A percentile compares a stretch with the other conserved stretches of the same genome.
Conservation (phyloP, 2,329 filamentous ascomycete genomes). For the Cryphonectria carpinicola region DNA sequence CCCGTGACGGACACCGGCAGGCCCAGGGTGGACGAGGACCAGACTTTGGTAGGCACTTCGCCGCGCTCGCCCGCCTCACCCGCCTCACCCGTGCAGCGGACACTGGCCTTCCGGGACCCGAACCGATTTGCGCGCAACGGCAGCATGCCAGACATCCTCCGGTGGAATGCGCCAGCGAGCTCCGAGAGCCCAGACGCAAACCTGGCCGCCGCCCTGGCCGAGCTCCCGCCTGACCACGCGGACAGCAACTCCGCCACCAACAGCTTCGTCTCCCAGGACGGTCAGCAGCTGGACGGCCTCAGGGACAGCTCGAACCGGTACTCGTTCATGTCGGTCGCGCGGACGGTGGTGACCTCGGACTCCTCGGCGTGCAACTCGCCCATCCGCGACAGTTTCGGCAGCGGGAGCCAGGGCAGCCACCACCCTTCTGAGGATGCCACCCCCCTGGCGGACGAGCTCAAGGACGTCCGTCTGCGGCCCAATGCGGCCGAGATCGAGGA, state of each 20-base stretch:
- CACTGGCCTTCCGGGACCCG: conserved; percentile 52
- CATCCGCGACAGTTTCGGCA: conserved; percentile 54
- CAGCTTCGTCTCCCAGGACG: conserved; percentile 62
- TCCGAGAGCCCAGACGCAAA: conserved; percentile 35
- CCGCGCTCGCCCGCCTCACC: conserved; percentile 28
- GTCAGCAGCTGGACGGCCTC: conserved; percentile 59
- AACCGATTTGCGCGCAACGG: conserved; percentile 49
- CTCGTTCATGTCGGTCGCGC: conserved; percentile 63
- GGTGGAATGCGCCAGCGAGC: conserved; percentile 36
- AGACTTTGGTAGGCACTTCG: conserved; percentile 25
- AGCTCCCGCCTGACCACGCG: conserved; percentile 45
- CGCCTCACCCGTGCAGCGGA: conserved; percentile 48
- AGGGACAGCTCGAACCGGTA: conserved; percentile 60
- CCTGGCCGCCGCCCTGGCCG: conserved; percentile 35
- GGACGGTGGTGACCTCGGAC: conserved; percentile 62
- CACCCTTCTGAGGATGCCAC: conserved; percentile 36
- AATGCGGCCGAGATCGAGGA: conserved; percentile 57
- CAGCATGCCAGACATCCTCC: conserved; percentile 39
- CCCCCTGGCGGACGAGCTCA: conserved; percentile 24
- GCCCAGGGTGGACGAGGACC: conserved; percentile 48
- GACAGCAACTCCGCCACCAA: conserved; percentile 62
- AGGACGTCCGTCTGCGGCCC: conserved; percentile 50
- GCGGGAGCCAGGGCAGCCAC: conserved; percentile 38
- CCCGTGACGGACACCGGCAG: conserved; percentile 63
- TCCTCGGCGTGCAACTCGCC: conserved; percentile 64